A percentile compares a stretch with the other conserved stretches of the same genome.
These are phyloP conservation scores for Saccharomycopsis selenospora DNA, from an alignment of 805 yeast species.

Conservation along the genomic window DNA sequence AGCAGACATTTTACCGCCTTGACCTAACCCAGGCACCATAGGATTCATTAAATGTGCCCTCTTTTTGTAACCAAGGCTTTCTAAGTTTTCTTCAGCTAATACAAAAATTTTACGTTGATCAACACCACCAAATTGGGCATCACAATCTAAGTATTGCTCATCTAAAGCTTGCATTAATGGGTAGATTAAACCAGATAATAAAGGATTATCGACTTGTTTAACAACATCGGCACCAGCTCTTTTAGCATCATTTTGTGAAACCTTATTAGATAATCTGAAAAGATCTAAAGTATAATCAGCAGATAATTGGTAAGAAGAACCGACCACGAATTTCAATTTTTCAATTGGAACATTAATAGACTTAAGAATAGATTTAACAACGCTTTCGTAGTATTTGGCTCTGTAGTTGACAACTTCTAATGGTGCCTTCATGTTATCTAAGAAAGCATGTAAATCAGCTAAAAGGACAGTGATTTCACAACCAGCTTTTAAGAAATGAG, in stretches of 20 bases:
- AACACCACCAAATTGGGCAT: constrained; percentile 97
- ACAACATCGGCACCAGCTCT: constrained; percentile 99
- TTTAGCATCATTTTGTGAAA: constrained; percentile 92
- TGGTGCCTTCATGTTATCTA: constrained; percentile 98
- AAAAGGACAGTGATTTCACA: constrained; percentile 86
- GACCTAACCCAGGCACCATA: constrained; percentile 96
- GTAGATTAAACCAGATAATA: constrained; percentile 86
- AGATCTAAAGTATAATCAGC: constrained; percentile 82
- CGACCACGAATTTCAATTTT: constrained; percentile 72
- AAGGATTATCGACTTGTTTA: constrained; percentile 92
- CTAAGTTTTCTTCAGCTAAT: constrained; percentile 91
- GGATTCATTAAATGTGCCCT: constrained; percentile 98
- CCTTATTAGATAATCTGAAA: constrained; percentile 75
- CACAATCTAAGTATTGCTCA: constrained; percentile 81
- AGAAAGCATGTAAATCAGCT: constrained; percentile 94
- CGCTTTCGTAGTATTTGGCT: constrained; percentile 79
- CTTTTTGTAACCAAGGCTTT: constrained; percentile 83
- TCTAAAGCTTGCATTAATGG: constrained; percentile 99
- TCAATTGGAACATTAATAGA: constrained; percentile 92
- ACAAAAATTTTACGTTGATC: constrained; percentile 98
- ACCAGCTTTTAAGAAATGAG: constrained; percentile 92
- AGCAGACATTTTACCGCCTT: constrained; percentile 98
- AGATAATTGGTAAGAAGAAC: constrained; percentile 81
- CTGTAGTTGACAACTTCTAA: constrained; percentile 83
- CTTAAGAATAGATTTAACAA: constrained; percentile 76